These are phyloP conservation scores for Penicillium nordicum DNA, from an alignment of 2,329 filamentous ascomycete genomes.

Conservation along the genomic window DNA sequence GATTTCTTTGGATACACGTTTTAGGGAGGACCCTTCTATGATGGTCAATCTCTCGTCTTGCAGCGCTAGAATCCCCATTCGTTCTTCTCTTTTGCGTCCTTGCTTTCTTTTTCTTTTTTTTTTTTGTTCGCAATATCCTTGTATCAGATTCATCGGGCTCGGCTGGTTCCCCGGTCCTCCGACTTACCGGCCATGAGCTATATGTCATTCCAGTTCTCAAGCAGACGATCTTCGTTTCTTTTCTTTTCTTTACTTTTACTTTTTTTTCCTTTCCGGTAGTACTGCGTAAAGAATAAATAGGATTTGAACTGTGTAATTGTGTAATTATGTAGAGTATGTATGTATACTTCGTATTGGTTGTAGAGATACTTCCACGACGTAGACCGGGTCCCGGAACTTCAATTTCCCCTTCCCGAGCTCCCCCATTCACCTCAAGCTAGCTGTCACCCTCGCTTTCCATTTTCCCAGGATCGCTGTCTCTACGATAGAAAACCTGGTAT, in stretches of 20 bases:
- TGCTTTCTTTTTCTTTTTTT: conserved; percentile 12
- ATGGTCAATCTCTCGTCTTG: conserved; percentile 29
- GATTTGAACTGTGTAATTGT: neutral
- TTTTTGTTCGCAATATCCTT: conserved; percentile 23
- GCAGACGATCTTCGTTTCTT: conserved; percentile 5
- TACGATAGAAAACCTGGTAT: conserved; percentile 3
- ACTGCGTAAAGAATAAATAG: neutral
- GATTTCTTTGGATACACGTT: conserved; percentile 21
- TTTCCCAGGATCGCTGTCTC: neutral
- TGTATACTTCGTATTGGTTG: neutral
- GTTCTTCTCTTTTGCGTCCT: conserved; percentile 24
- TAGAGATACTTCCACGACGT: neutral
- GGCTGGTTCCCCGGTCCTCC: conserved; percentile 15
- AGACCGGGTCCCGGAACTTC: conserved; percentile 21
- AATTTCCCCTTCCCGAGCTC: conserved; percentile 14
- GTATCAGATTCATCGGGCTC: conserved; percentile 21
- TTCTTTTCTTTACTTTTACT: neutral
- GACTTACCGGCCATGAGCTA: conserved; percentile 16
- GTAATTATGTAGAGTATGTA: too few relatives aligned
- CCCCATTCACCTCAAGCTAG: conserved; percentile 17
- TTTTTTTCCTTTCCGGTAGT: neutral
- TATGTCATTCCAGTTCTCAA: conserved; percentile 20
- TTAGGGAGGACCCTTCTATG: neutral
- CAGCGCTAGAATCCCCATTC: conserved; percentile 35
- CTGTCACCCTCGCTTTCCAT: neutral